Conservation (phyloP, 2,329 filamentous ascomycete species). For the Penicillium fuscoglaucum region DNA sequence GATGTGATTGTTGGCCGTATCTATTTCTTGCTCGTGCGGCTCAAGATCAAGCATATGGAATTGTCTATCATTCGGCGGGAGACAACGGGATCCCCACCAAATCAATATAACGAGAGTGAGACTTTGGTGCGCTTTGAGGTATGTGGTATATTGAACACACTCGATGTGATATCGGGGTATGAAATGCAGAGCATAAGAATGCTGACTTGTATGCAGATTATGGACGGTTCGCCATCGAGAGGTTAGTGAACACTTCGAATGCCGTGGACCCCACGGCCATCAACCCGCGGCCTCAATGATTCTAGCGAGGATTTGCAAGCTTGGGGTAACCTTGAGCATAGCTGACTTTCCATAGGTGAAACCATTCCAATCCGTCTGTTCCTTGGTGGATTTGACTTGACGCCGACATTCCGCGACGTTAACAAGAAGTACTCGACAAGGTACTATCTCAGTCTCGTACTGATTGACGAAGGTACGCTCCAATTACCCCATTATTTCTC, state of each 20-base stretch:
- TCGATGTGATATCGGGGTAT: conserved; percentile 3
- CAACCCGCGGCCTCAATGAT: no score
- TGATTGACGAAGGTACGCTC: conserved; percentile 81
- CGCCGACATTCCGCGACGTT: conserved; percentile 96
- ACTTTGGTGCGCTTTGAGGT: conserved; percentile 95
- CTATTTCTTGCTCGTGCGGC: conserved; percentile 92
- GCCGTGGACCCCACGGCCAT: not conserved
- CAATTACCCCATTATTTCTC: not conserved
- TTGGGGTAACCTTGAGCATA: not conserved
- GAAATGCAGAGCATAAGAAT: not conserved
- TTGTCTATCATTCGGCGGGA: conserved; percentile 95
- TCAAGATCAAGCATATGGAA: conserved; percentile 99
- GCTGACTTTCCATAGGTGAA: conserved; percentile 56
- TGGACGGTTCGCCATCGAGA: conserved; percentile 97
- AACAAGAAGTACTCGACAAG: conserved; percentile 99
- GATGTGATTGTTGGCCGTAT: conserved; percentile 98
- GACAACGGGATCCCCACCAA: conserved; percentile 92
- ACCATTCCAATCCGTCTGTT: conserved; percentile 97
- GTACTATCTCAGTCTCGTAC: conserved; percentile 93
- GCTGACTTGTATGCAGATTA: conserved; percentile 62
- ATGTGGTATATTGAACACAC: conserved; percentile 23
- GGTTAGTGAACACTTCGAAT: conserved; percentile 53
- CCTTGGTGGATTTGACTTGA: conserved; percentile 94
- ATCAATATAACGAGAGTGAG: conserved; percentile 99
- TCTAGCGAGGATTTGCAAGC: not conserved